Evolutionary conservation across 2,329 filamentous ascomycete species (phyloP), one percentile per base, ranked within the genome.

Genomic region (Samsoniella hepiali): DNA sequence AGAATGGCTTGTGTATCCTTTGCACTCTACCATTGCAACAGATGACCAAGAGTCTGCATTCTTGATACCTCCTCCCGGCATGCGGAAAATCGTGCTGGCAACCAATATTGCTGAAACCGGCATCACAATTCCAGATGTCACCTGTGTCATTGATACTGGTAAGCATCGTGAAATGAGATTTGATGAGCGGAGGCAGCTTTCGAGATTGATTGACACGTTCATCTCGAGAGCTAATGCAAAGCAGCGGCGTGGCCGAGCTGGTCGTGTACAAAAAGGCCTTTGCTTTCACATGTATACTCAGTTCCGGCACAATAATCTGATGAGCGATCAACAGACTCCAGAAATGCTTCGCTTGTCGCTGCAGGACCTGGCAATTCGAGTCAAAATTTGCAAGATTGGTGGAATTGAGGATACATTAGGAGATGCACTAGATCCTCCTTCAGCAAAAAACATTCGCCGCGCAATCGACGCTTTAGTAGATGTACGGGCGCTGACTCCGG

Each of bases 41-140:
- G 94, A 98, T 70, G 95, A 99, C 65, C 95, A 99, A 73, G 94
- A 99, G 75, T 88, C 90, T 40, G 95, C 95, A 0, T 99, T 99
- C 73, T 80, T 91, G 6, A 78, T 97, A 0, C 95, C 95, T 6
- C 92, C 93, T 1, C 83, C 82, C 3, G 94, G 94, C 0, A 82
- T 88, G 63, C 86, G 93, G 66, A 99, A 99, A 78, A 95, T 99
- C 67, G 94, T 99, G 2, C 84, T 99, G 62, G 93, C 95, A 1
- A 99, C 95, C 15, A 99, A 99, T 72, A 99, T 99, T 74, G 95
- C 95, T 5, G 95, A 99, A 75, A 99, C 95, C 0, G 95, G 95
- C 79, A 97, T 99, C 72, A 99, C 95, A 0, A 99, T 99, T 68
- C 95, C 95, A 1, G 95, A 99, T 73, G 91, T 99, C 36, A 98